Conservation (phyloP, 1,139 yeast genomes). For the Candida gigantensis region DNA sequence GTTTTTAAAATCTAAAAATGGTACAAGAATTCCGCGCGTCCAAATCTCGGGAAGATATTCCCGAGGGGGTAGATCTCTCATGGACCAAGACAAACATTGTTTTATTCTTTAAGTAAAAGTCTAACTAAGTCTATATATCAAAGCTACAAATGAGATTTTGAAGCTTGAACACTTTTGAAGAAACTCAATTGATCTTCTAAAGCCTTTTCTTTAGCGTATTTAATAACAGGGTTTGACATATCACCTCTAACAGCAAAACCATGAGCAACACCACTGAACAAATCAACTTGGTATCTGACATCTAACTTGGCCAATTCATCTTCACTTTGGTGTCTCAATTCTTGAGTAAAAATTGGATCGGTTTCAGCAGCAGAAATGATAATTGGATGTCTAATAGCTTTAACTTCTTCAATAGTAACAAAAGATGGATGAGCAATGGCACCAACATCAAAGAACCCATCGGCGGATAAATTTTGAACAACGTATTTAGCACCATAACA, state of each 20-base stretch:
- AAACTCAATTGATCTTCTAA: conserved; percentile 54
- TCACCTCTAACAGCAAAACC: conserved; percentile 84
- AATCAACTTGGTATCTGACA: conserved; percentile 54
- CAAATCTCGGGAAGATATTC: no score
- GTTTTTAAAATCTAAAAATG: no score
- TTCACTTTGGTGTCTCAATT: conserved; percentile 63
- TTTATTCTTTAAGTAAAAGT: no score
- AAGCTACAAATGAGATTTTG: conserved; percentile 6
- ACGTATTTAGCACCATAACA: conserved; percentile 83
- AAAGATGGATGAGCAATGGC: conserved; percentile 84
- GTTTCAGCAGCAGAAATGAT: conserved; percentile 71
- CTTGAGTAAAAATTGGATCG: conserved; percentile 63
- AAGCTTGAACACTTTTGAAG: conserved; percentile 17
- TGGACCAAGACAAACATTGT: no score
- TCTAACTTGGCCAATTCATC: conserved; percentile 46
- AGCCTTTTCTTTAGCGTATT: conserved; percentile 71
- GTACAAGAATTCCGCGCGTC: no score
- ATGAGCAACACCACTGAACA: conserved; percentile 64
- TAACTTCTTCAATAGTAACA: conserved; percentile 63
- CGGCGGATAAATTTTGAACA: conserved; percentile 50
- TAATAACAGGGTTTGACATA: conserved; percentile 47
- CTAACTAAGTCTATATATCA: no score
- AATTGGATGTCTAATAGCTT: conserved; percentile 58
- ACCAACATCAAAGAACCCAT: conserved; percentile 55
- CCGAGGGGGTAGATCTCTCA: no score